These are phyloP conservation scores for Talaromyces sp. DNA, from an alignment of 2,329 filamentous ascomycete genomes.

Conservation along the genomic window DNA sequence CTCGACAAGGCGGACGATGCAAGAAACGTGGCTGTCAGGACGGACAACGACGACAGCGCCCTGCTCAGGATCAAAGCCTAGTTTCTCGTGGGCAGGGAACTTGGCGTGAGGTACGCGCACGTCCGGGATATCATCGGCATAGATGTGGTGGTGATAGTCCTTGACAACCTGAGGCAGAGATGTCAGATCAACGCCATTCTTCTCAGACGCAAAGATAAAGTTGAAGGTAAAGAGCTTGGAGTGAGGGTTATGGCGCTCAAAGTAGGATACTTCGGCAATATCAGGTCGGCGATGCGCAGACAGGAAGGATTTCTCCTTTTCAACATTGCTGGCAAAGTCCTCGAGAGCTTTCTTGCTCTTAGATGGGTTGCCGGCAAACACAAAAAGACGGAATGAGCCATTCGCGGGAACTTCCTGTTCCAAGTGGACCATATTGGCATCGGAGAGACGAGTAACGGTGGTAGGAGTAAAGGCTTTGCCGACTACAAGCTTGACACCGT, in stretches of 20 bases:
- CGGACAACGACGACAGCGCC: constrained; percentile 80
- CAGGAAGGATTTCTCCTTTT: constrained; percentile 69
- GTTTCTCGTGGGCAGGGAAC: constrained; percentile 79
- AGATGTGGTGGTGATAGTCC: constrained; percentile 77
- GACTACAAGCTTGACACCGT: constrained; percentile 63
- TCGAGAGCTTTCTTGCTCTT: constrained; percentile 61
- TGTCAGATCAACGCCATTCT: constrained; percentile 69
- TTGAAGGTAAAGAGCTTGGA: constrained; percentile 76
- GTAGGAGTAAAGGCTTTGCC: constrained; percentile 74
- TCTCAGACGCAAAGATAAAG: constrained; percentile 67
- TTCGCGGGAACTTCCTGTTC: constrained; percentile 89
- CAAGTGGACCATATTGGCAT: constrained; percentile 84
- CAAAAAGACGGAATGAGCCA: constrained; percentile 79
- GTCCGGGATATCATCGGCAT: constrained; percentile 80
- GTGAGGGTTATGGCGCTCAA: constrained; percentile 82
- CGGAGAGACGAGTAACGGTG: constrained; percentile 79
- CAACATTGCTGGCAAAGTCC: constrained; percentile 66
- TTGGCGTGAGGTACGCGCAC: constrained; percentile 64
- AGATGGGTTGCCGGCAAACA: constrained; percentile 71
- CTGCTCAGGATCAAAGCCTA: constrained; percentile 70
- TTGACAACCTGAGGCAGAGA: constrained; percentile 68
- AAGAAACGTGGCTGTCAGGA: constrained; percentile 82
- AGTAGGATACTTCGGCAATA: constrained; percentile 62
- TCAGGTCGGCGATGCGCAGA: constrained; percentile 62
- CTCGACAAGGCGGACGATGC: constrained; percentile 69